These are phyloP conservation scores for Pseudogymnoascus pannorum DNA, from an alignment of 2,329 filamentous ascomycete genomes.

Conservation along the genomic window DNA sequence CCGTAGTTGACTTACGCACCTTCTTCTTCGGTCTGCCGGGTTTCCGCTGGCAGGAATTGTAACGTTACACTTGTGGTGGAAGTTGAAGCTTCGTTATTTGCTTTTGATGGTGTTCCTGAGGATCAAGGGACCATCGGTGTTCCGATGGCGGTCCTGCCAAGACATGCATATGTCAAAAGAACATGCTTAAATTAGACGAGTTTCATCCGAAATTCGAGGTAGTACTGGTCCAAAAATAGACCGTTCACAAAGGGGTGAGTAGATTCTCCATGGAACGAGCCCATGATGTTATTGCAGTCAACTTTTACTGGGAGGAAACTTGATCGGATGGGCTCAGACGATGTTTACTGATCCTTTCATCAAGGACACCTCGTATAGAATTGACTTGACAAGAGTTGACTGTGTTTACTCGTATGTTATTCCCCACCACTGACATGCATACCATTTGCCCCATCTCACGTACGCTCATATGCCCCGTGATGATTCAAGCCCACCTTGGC, in stretches of 20 bases:
- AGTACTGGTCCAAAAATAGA: background rate
- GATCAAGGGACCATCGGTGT: background rate
- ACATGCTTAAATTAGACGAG: constrained; percentile 2
- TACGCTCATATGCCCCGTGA: background rate
- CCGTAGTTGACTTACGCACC: background rate
- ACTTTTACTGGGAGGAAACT: background rate
- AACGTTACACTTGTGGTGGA: background rate
- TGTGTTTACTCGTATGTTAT: background rate
- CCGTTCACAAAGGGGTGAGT: background rate
- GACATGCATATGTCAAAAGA: background rate
- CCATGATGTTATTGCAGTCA: background rate
- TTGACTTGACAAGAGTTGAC: background rate
- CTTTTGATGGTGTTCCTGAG: background rate
- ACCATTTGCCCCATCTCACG: background rate
- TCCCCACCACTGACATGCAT: background rate
- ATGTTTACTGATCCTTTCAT: background rate
- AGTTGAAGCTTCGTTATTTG: background rate
- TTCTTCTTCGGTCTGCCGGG: background rate
- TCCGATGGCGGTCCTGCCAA: background rate
- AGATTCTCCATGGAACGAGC: background rate
- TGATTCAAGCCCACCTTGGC: background rate
- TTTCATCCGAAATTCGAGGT: background rate
- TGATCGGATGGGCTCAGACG: background rate
- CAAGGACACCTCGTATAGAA: background rate
- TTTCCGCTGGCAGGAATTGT: background rate